Evolutionary conservation across 148 eudicot species (phyloP).

Genomic region (Selenicereus undatus): DNA sequence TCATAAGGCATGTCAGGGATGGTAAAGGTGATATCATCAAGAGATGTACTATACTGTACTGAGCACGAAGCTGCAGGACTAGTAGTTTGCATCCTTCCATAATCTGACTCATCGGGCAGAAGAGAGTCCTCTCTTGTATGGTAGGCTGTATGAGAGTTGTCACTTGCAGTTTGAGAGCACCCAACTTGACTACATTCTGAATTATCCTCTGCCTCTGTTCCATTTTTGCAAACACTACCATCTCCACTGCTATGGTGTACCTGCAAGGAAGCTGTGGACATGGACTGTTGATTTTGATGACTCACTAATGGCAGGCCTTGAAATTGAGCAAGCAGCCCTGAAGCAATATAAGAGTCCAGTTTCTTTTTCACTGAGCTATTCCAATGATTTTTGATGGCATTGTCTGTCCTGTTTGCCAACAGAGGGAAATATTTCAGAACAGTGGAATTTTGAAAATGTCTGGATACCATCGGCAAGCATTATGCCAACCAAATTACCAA

Average conservation of each 20-base stretch:
- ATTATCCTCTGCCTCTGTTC: constrained; percentile 57
- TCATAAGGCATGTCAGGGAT: constrained; percentile 52
- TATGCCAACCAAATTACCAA: not conserved
- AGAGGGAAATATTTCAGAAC: constrained; percentile 27
- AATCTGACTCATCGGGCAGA: constrained; percentile 40
- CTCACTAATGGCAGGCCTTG: constrained; percentile 52
- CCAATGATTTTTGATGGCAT: constrained; percentile 98
- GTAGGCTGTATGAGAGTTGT: constrained; percentile 37
- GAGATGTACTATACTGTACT: constrained; percentile 36
- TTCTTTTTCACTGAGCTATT: constrained; percentile 97
- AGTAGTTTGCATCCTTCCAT: constrained; percentile 35
- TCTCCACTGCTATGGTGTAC: constrained; percentile 36
- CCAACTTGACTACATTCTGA: constrained; percentile 79
- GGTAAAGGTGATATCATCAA: constrained; percentile 43
- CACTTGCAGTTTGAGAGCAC: constrained; percentile 54
- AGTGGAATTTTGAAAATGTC: not conserved
- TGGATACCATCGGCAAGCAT: not conserved
- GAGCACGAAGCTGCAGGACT: constrained; percentile 39
- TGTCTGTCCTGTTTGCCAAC: constrained; percentile 74
- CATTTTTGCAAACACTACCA: constrained; percentile 41
- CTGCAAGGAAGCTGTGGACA: constrained; percentile 38
- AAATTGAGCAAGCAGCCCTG: constrained; percentile 80
- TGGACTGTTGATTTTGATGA: constrained; percentile 42
- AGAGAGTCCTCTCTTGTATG: constrained; percentile 43
- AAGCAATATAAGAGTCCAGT: constrained; percentile 70